These are phyloP conservation scores for Fusarium incarnatum DNA, from an alignment of 2,329 filamentous ascomycete species.

Conservation along the genomic window DNA sequence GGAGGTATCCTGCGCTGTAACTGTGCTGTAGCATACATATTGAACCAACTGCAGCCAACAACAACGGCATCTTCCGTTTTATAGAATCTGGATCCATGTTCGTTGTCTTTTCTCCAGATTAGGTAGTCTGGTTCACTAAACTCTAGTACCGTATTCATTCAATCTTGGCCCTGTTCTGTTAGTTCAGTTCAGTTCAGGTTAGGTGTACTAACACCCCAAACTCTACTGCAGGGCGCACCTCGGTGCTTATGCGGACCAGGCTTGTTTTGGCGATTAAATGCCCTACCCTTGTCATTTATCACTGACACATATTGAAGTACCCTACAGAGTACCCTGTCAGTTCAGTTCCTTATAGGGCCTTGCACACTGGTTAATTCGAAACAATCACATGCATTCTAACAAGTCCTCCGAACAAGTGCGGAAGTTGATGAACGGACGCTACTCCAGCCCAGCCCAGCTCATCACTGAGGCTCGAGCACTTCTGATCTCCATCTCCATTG, in stretches of 20 bases:
- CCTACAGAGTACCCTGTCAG: background rate
- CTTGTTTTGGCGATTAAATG: conserved; percentile 13
- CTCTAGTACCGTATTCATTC: background rate
- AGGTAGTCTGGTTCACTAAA: background rate
- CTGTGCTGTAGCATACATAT: background rate
- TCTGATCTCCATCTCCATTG: background rate
- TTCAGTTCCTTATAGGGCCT: background rate
- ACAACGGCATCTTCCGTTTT: background rate
- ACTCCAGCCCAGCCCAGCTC: too few species aligned
- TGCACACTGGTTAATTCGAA: conserved; percentile 3
- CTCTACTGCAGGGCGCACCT: conserved; percentile 32
- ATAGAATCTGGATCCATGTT: background rate
- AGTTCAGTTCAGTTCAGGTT: background rate
- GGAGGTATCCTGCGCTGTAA: conserved; percentile 16
- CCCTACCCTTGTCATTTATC: conserved; percentile 27
- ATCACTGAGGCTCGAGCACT: conserved; percentile 10
- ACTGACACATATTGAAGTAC: conserved; percentile 18
- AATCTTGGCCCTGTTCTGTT: background rate
- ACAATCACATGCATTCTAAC: conserved; percentile 38
- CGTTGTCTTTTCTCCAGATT: conserved; percentile 1
- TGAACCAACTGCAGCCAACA: background rate
- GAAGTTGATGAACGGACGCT: background rate
- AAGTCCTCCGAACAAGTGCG: background rate
- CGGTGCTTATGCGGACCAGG: conserved; percentile 45
- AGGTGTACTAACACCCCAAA: background rate